A percentile compares a stretch with the other conserved stretches of the same genome.
Conservation (phyloP, 208 protist genomes). For the Leishmania gerbilli region DNA sequence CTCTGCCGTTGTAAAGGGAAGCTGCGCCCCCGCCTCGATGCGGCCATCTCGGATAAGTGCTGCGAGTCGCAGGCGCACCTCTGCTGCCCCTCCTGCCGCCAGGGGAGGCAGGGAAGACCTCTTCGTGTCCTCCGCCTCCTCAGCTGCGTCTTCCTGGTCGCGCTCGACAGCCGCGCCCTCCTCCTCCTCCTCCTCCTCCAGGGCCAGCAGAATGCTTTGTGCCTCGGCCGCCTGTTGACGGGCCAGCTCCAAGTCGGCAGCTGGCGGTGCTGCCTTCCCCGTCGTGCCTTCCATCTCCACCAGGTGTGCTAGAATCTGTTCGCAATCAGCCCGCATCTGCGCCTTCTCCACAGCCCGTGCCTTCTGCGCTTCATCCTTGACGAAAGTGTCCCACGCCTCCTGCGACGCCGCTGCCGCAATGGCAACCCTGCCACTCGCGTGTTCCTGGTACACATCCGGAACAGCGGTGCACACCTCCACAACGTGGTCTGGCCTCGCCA, state of each 20-base stretch:
- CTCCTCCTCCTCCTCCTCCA: constrained; percentile 34
- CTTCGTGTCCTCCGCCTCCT: constrained; percentile 3
- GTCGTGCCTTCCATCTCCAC: constrained; percentile 34
- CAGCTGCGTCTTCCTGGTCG: constrained; percentile 17
- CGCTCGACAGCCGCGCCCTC: not conserved
- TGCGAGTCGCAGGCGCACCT: constrained; percentile 24
- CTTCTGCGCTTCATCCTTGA: constrained; percentile 17
- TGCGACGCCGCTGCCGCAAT: constrained; percentile 11
- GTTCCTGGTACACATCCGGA: constrained; percentile 42
- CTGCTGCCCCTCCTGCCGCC: not conserved
- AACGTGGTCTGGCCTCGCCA: constrained; percentile 50
- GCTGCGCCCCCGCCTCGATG: not conserved
- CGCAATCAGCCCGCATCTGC: constrained; percentile 35
- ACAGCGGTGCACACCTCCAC: constrained; percentile 57
- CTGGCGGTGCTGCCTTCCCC: constrained; percentile 21
- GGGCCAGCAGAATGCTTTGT: constrained; percentile 39
- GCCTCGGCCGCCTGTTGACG: constrained; percentile 37
- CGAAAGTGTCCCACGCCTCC: constrained; percentile 10
- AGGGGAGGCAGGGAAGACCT: not conserved
- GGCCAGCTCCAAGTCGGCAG: constrained; percentile 46
- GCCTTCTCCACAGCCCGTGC: constrained; percentile 30
- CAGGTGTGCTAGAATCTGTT: constrained; percentile 33
- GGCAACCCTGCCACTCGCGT: not conserved
- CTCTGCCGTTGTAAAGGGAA: not conserved
- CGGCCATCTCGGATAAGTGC: constrained; percentile 32